Percentiles rank a stretch among this genome's conserved stretches.
phyloP scores from a whole-genome alignment of 2,329 filamentous ascomycete genomes.

The Teratosphaeria zuluensis region DNA sequence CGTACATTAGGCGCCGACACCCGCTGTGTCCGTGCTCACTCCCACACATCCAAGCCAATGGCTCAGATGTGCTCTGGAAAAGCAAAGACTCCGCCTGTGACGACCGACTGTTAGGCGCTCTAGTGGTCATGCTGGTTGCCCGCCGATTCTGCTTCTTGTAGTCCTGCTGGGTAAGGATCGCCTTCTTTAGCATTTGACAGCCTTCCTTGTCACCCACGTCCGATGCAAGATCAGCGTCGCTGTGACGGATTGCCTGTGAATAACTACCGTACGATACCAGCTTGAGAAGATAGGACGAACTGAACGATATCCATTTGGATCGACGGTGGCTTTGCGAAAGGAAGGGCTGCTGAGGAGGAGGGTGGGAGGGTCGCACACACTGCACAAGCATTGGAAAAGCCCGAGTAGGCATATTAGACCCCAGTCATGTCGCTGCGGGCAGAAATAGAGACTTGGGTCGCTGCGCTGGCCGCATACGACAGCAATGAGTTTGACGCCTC shows the following conservation, averaged over 20 bases:
- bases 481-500: conserved; percentile 95
- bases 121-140: conserved; percentile 1
- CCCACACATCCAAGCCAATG: not conserved
- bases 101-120: conserved; percentile 19
- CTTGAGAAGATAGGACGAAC: not conserved
- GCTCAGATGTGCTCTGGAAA: not conserved
- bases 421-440: conserved; percentile 40
- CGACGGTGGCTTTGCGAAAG: not conserved
- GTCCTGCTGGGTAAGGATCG: not conserved
- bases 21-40: not conserved
- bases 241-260: not conserved
- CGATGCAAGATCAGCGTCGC: not conserved
- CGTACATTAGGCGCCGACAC: not conserved
- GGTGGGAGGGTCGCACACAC: not conserved
- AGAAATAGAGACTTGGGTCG: conserved; percentile 99
- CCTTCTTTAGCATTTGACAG: not conserved
- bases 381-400: not conserved
- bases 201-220: not conserved
- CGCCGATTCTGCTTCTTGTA: not conserved
- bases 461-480: conserved; percentile 83
- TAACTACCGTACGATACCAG: not conserved
- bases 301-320: not conserved
- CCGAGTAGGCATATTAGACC: not conserved
- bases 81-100: conserved; percentile 5
- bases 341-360: not conserved